Conservation (phyloP, 2,329 filamentous ascomycete species). For the Arthrinium puccinioides region DNA sequence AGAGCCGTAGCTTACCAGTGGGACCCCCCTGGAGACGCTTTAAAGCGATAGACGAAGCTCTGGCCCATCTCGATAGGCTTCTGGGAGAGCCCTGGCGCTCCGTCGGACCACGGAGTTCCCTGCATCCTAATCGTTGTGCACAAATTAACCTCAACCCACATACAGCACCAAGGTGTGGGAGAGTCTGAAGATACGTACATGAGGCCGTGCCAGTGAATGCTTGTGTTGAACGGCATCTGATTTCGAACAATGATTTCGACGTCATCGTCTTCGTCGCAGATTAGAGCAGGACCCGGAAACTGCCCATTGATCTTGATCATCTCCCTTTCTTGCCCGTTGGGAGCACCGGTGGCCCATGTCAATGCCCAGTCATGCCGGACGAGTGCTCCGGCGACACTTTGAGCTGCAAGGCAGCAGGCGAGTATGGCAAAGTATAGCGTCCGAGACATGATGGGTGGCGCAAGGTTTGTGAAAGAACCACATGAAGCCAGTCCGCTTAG, state of each 20-base stretch:
- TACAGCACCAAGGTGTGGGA: neutral
- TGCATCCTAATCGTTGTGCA: constrained; percentile 32
- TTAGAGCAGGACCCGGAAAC: constrained; percentile 54
- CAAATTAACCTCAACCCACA: neutral
- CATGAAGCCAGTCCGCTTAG: no score
- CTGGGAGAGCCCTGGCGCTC: constrained; percentile 50
- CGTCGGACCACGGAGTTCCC: constrained; percentile 52
- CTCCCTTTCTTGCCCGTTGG: constrained; percentile 4
- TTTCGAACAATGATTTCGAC: constrained; percentile 39
- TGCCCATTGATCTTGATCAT: constrained; percentile 37
- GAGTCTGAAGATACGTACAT: constrained; percentile 8
- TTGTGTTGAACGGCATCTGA: constrained; percentile 36
- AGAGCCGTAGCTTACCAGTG: no score
- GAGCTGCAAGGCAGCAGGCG: no score
- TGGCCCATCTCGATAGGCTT: constrained; percentile 38
- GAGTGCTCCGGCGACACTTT: no score
- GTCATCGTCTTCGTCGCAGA: constrained; percentile 42
- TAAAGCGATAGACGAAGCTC: constrained; percentile 46
- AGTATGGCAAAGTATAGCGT: no score
- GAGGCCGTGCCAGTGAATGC: constrained; percentile 46
- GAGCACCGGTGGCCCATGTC: constrained; percentile 6
- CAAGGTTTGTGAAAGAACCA: no score
- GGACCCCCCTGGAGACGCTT: constrained; percentile 47
- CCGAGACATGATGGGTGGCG: no score
- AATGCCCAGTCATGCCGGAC: no score